Percentiles rank a stretch among this genome's conserved stretches.
These are phyloP conservation scores for Anisogramma anomala DNA, from an alignment of 2,329 filamentous ascomycete genomes.

Conservation along the genomic window DNA sequence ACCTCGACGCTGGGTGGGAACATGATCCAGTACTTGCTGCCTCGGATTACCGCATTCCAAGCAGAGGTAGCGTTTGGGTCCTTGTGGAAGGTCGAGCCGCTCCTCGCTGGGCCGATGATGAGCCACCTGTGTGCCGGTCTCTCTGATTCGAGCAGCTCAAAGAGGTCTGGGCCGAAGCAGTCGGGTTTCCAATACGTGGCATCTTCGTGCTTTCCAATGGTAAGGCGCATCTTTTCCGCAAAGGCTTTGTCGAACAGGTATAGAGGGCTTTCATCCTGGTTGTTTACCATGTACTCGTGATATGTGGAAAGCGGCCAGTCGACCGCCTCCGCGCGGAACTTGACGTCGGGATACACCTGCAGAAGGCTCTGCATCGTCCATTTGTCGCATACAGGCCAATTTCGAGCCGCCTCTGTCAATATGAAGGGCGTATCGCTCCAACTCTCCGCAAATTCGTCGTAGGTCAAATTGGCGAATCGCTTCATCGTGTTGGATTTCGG, in stretches of 20 bases:
- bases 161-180: slow-evolving; percentile 80
- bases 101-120: slow-evolving; percentile 76
- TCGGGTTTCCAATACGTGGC: slow-evolving; percentile 65
- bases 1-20: slow-evolving; percentile 71
- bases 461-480: slow-evolving; percentile 55
- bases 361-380: slow-evolving; percentile 66
- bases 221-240: slow-evolving; percentile 70
- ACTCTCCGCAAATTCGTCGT: slow-evolving; percentile 58
- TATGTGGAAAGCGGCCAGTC: slow-evolving; percentile 84
- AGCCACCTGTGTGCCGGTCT: slow-evolving; percentile 86
- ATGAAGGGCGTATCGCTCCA: slow-evolving; percentile 83
- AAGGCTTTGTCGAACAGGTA: slow-evolving; percentile 88
- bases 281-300: slow-evolving; percentile 68
- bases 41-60: slow-evolving; percentile 88
- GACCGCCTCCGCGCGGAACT: slow-evolving; percentile 83
- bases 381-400: slow-evolving; percentile 64
- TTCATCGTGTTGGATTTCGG: slow-evolving; percentile 62
- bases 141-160: slow-evolving; percentile 63
- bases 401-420: slow-evolving; percentile 65
- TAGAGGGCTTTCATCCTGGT: slow-evolving; percentile 73
- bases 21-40: slow-evolving; percentile 98
- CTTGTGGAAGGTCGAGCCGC: slow-evolving; percentile 92
- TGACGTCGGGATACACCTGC: slow-evolving; percentile 49
- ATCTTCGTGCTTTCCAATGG: slow-evolving; percentile 40
- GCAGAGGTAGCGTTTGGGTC: slow-evolving; percentile 63